Percentiles rank a stretch among this genome's conserved stretches.
phyloP scores from a whole-genome alignment of 352 stramenopile species.

The Pythium aquatile region DNA sequence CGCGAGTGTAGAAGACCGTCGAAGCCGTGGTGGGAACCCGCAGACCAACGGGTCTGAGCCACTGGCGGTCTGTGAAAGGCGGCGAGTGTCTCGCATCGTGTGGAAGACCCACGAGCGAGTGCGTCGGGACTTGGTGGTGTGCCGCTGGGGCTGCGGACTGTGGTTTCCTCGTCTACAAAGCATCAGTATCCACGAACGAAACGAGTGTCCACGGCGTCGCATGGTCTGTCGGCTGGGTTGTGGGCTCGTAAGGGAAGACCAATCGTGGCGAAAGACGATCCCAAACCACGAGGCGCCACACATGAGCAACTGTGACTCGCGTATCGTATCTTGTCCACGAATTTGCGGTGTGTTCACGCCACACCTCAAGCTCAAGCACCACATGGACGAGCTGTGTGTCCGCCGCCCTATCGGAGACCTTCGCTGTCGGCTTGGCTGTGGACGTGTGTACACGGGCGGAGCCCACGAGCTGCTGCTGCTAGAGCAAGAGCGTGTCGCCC shows the following conservation, averaged over 20 bases:
- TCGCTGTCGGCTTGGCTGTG: constrained; percentile 57
- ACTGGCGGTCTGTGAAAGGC: constrained; percentile 34
- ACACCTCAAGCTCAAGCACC: constrained; percentile 39
- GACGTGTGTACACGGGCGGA: constrained; percentile 48
- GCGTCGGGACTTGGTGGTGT: constrained; percentile 35
- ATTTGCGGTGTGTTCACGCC: constrained; percentile 71
- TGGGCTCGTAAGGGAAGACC: constrained; percentile 41
- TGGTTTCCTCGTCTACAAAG: constrained; percentile 49
- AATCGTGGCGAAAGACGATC: constrained; percentile 47
- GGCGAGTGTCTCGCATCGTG: constrained; percentile 58
- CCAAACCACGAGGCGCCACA: constrained; percentile 54
- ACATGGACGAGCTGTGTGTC: constrained; percentile 63
- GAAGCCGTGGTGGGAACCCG: constrained; percentile 20
- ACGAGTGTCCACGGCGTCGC: constrained; percentile 55
- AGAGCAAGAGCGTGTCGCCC: constrained; percentile 60
- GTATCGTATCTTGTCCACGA: constrained; percentile 57
- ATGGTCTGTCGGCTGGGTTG: constrained; percentile 74
- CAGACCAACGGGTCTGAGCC: constrained; percentile 19
- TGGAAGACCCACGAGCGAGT: constrained; percentile 41
- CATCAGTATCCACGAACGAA: constrained; percentile 47
- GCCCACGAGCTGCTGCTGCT: constrained; percentile 58
- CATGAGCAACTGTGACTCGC: constrained; percentile 38
- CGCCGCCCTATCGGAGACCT: constrained; percentile 59
- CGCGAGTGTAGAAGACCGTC: constrained; percentile 44
- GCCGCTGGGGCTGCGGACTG: constrained; percentile 55